These are phyloP conservation scores for Gaultheria prostrata DNA, from an alignment of 148 eudicot species.

Conservation along the genomic window DNA sequence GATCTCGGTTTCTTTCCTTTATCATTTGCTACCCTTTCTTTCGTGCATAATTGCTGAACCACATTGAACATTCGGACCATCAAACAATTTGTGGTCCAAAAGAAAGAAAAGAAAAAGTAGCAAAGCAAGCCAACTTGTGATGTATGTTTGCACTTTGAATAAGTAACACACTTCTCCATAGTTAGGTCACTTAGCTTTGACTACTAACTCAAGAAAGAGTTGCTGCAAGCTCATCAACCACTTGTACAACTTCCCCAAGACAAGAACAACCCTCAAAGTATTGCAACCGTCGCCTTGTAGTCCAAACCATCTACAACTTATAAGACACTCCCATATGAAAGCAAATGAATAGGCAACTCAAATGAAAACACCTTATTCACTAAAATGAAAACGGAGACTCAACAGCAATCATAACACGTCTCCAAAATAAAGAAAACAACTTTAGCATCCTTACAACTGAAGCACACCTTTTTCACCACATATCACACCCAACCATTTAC, in stretches of 20 bases:
- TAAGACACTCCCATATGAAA: not conserved
- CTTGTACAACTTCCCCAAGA: not conserved
- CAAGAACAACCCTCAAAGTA: not conserved
- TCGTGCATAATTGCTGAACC: not conserved
- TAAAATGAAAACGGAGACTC: not conserved
- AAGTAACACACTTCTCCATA: not conserved
- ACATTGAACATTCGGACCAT: not conserved
- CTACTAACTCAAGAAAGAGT: not conserved
- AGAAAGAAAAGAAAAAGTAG: not conserved
- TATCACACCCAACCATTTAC: not conserved
- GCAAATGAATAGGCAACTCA: not conserved
- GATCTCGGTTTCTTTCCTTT: not conserved
- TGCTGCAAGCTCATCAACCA: not conserved
- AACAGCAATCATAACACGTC: not conserved
- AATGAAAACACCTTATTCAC: too few relatives aligned
- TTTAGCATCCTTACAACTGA: not conserved
- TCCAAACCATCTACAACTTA: not conserved
- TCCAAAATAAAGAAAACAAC: slow-evolving; percentile 4
- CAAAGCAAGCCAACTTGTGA: slow-evolving; percentile 2
- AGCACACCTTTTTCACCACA: not conserved
- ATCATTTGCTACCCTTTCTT: slow-evolving; percentile 1
- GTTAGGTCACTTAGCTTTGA: not conserved
- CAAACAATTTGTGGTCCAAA: not conserved
- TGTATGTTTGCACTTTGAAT: not conserved
- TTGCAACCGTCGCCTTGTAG: not conserved